Percentiles rank a stretch among this genome's conserved stretches.
Conservation (phyloP, 305 asterid species). For the Fraxinus dipetala region DNA sequence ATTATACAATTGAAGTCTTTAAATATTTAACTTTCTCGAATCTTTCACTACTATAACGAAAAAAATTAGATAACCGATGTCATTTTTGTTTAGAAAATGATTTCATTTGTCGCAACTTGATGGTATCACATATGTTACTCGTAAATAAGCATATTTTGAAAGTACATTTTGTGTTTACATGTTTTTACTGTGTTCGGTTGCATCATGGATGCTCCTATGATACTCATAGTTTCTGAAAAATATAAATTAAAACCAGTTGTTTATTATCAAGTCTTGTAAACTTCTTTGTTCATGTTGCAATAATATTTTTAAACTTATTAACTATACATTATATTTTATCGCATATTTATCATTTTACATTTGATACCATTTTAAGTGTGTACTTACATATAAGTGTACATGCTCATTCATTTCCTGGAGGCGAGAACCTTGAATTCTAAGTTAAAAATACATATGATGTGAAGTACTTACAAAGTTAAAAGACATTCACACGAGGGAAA, state of each 20-base stretch:
- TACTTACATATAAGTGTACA: background rate
- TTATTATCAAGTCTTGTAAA: background rate
- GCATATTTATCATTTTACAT: no score
- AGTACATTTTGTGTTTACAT: background rate
- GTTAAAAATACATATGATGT: background rate
- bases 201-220: background rate
- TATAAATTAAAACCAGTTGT: no score
- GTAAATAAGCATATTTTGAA: background rate
- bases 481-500: background rate
- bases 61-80: background rate
- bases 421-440: background rate
- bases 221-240: background rate
- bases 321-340: background rate
- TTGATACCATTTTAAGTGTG: background rate
- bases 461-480: background rate
- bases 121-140: background rate
- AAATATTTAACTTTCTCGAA: background rate
- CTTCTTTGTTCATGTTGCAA: background rate
- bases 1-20: background rate
- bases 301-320: background rate
- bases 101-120: background rate
- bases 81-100: background rate
- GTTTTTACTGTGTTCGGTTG: background rate
- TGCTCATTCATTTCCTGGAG: background rate
- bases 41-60: no score